Conservation (phyloP, 2,329 filamentous ascomycete genomes). For the Claviceps quebecensis region DNA sequence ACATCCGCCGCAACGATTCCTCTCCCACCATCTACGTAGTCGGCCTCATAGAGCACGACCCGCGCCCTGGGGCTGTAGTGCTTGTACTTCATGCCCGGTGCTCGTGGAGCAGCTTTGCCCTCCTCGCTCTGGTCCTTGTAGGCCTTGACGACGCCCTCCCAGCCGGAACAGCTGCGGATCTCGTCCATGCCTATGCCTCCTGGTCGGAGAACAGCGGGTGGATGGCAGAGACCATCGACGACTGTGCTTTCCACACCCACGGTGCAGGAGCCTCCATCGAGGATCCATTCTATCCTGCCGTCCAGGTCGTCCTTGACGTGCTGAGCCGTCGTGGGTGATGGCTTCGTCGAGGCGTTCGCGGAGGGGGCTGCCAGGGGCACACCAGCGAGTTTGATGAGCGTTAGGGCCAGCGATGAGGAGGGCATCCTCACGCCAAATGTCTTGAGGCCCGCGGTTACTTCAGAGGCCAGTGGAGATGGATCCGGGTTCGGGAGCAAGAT, state of each 20-base stretch:
- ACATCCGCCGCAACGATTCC: constrained; percentile 25
- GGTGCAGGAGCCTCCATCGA: constrained; percentile 75
- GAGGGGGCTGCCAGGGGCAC: constrained; percentile 80
- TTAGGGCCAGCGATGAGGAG: constrained; percentile 66
- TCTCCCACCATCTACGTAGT: constrained; percentile 18
- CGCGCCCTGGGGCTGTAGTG: constrained; percentile 88
- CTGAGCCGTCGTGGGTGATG: constrained; percentile 77
- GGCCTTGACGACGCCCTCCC: constrained; percentile 62
- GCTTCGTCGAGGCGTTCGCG: constrained; percentile 86
- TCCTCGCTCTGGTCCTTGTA: constrained; percentile 65
- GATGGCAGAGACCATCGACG: constrained; percentile 72
- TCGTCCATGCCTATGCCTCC: constrained; percentile 78
- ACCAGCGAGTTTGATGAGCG: constrained; percentile 67
- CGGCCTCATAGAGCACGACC: constrained; percentile 67
- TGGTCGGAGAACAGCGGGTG: constrained; percentile 71
- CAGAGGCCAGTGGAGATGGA: constrained; percentile 62
- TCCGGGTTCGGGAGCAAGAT: constrained; percentile 69
- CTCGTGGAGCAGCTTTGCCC: constrained; percentile 54
- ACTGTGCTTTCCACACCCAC: constrained; percentile 96
- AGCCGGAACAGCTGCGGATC: constrained; percentile 59
- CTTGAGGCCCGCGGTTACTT: constrained; percentile 72
- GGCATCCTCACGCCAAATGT: constrained; percentile 92
- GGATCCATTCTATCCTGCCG: constrained; percentile 69
- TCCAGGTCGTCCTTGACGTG: constrained; percentile 79
- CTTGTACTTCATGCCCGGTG: constrained; percentile 97